Evolutionary conservation across 1,139 yeast species (phyloP), one percentile per base, ranked within the genome.

Genomic region (Magnusiomyces suaveolens): DNA sequence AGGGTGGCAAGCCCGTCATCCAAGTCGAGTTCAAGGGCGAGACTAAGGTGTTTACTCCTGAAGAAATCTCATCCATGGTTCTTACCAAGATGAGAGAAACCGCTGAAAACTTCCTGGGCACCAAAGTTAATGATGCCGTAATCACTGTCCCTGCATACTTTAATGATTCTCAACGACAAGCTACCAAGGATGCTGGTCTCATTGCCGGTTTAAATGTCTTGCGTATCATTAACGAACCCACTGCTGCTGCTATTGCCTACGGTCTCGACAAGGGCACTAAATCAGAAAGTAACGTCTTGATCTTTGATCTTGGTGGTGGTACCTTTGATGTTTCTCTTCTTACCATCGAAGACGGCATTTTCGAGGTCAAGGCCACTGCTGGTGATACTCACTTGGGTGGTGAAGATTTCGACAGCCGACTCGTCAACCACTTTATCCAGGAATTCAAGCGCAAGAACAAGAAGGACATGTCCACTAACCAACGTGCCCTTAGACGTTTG

Each of bases 341-440:
- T 75, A 87, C 89, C 81, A 88, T 92, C 74, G 95, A 94, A 74
- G 97, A 94, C 76, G 98, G 98, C 83, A 94, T 92, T 71, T 92
- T 90, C 85, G 90, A 95, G 72, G 98, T 92, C 73, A 90, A 90
- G 84, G 94, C 98, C 70, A 92, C 98, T 70, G 96, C 97, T 74
- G 98, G 98, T 88, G 97, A 92, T 80, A 92, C 98, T 71, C 98
- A 90, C 79, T 85, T 90, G 81, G 98, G 98, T 84, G 97, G 97
- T 85, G 96, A 90, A 82, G 97, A 90, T 81, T 90, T 90, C 78
- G 97, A 89, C 78, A 84, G 90, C 83, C 87, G 89, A 82, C 83
- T 90, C 72, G 86, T 90, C 73, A 92, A 87, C 75, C 88, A 82
- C 82, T 90, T 90, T 84, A 83, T 84, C 77, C 82, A 83, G 70